A percentile compares a stretch with the other conserved stretches of the same genome.
These are phyloP conservation scores for Thermothielavioides terrestris DNA, from an alignment of 495 filamentous ascomycete species.

Conservation along the genomic window DNA sequence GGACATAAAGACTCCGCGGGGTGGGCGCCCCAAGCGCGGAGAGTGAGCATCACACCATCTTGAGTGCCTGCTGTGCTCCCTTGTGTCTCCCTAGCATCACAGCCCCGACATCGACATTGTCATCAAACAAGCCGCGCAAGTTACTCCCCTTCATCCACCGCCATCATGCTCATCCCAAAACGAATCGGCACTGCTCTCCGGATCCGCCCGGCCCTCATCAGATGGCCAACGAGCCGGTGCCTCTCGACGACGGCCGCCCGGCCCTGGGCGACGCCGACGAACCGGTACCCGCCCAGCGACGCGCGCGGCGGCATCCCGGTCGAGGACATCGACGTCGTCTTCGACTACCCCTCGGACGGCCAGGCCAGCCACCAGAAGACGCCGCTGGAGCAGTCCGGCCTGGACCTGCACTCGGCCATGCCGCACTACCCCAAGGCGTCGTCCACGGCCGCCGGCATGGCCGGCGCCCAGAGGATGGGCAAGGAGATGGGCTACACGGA, in stretches of 20 bases:
- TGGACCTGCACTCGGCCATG: slow-evolving; percentile 9
- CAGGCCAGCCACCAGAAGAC: slow-evolving; percentile 10
- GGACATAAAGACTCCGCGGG: background rate
- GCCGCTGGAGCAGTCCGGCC: background rate
- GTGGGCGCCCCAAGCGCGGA: background rate
- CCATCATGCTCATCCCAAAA: background rate
- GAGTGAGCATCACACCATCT: too few relatives aligned
- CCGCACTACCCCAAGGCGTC: slow-evolving; percentile 3
- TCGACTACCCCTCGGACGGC: slow-evolving; percentile 21
- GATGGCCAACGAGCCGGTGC: background rate
- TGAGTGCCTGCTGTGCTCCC: background rate
- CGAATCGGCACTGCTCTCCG: background rate
- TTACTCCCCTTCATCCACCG: too few relatives aligned
- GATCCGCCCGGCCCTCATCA: background rate
- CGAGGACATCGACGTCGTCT: slow-evolving; percentile 21
- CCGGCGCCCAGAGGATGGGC: background rate
- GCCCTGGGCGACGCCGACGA: background rate
- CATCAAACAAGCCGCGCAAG: too few relatives aligned
- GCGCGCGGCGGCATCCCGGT: background rate
- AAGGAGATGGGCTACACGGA: slow-evolving; percentile 9
- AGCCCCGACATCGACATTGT: background rate
- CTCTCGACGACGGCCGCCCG: slow-evolving; percentile 6
- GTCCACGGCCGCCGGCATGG: background rate
- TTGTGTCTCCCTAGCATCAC: background rate
- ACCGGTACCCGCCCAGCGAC: background rate